These are phyloP conservation scores for Petrea volubilis DNA, from an alignment of 257 asterid species.

Conservation along the genomic window DNA sequence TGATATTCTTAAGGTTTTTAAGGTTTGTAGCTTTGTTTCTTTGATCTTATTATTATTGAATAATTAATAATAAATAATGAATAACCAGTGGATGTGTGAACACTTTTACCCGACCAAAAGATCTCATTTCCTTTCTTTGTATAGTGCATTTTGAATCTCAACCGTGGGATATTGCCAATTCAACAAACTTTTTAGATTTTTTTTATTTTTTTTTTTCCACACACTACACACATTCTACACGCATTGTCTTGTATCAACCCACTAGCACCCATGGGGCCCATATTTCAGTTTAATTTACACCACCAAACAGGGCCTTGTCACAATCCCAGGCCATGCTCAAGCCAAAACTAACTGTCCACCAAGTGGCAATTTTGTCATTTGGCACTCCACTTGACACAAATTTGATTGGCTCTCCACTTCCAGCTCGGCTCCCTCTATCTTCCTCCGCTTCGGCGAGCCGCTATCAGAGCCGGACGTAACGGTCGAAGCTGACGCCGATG, in stretches of 20 bases:
- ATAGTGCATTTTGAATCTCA: not conserved
- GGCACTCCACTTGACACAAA: slow-evolving; percentile 35
- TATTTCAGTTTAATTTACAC: slow-evolving; percentile 20
- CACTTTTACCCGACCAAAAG: no score
- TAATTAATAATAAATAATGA: no score
- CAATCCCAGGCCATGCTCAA: slow-evolving; percentile 10
- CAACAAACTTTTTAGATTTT: not conserved
- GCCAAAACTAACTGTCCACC: slow-evolving; percentile 51
- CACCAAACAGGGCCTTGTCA: slow-evolving; percentile 22
- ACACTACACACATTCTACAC: not conserved
- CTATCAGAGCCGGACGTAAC: slow-evolving; percentile 44
- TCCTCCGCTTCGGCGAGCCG: slow-evolving; percentile 63
- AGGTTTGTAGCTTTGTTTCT: no score
- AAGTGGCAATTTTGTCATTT: slow-evolving; percentile 39
- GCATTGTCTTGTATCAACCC: not conserved
- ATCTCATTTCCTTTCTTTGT: not conserved
- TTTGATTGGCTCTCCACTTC: slow-evolving; percentile 57
- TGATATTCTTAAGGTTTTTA: no score
- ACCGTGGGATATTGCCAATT: not conserved
- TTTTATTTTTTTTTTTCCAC: not conserved
- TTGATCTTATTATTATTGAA: no score
- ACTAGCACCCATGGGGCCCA: slow-evolving; percentile 23
- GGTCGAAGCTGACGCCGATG: slow-evolving; percentile 32
- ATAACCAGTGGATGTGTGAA: not conserved
- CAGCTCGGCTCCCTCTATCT: slow-evolving; percentile 42